phyloP scores from a whole-genome alignment of 331 rosid genomes.

The Rosa hybrid region DNA sequence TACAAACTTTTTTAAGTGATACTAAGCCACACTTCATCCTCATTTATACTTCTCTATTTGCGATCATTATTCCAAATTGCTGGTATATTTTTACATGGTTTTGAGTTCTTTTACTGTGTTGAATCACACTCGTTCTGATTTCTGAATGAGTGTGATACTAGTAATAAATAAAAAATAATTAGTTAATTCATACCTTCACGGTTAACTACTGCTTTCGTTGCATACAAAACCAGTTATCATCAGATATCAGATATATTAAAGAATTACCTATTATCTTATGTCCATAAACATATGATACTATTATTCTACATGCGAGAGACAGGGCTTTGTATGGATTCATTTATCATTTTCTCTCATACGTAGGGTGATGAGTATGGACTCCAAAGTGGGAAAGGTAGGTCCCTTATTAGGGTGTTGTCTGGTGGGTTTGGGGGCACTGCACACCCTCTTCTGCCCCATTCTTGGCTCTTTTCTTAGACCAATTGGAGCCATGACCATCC shows the following conservation, averaged over 20 bases:
- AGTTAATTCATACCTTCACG: no score
- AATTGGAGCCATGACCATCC: conserved; percentile 39
- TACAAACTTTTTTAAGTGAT: no score
- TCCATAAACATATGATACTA: background rate
- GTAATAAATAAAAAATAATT: no score
- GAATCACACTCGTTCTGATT: no score
- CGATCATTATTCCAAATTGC: no score
- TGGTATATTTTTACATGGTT: no score
- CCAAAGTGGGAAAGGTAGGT: conserved; percentile 51
- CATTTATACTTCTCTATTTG: no score
- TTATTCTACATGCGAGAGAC: conserved; percentile 14
- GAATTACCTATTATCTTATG: background rate
- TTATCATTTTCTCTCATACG: conserved; percentile 29
- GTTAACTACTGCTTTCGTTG: background rate
- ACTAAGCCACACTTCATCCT: no score
- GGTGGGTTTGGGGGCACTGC: conserved; percentile 71
- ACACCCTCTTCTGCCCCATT: conserved; percentile 84
- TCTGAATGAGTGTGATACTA: no score
- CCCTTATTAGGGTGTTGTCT: conserved; percentile 47
- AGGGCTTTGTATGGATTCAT: conserved; percentile 31
- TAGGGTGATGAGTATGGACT: conserved; percentile 40
- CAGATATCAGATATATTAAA: background rate
- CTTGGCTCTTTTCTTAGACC: conserved; percentile 52
- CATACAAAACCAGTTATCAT: background rate
- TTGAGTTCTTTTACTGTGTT: no score